Base-by-base conservation (phyloP, 805 yeast species). In the Saccharomycopsis sp. region DNA sequence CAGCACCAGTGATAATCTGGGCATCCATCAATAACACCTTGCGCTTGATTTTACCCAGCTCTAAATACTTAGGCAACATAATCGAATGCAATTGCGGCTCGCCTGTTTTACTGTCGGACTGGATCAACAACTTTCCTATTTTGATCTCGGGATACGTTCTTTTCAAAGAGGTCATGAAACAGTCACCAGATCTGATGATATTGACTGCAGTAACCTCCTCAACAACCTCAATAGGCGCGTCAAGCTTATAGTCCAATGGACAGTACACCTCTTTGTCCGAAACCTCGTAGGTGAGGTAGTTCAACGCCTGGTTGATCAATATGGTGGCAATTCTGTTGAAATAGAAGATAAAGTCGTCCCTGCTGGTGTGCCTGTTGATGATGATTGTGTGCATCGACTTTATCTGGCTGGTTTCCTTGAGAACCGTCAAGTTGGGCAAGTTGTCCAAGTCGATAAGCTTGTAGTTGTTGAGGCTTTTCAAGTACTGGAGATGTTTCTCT, bases 81-180 rank as follows among this genome's bases (percentile, higher is more conserved):
- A 87, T 86, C n/a, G 85, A 82, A 69, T 91, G 97, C 60, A 94
- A 75, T 67, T 87, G 91, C 1, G 99, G 98, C 71, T 92, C 98
- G 7, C 98, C 98, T 0, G 98, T 91, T 21, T 75, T 71, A 0
- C 94, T 77, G 69, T 91, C 97, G 5, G 96, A 85, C 70, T 91
- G 97, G 64, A 92, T 91, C 52, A 92, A 74, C 23, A 92, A 69
- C 66, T 91, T 89, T 0, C 99, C 98, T 40, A 90, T 77, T 9
- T 82, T 78, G 12, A 89, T 83, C 54, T 84, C 89, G 0, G 97
- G 92, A 24, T 90, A 75, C 0, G 91, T 81, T 63, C 83, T 83
- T 60, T 87, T 81, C 46, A 92, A 74, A 0, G 97, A 85, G 34
- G 79, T 80, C 81, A 88, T 84, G 66, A 91, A 91, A 67, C 97